phyloP scores from a whole-genome alignment of 768 basidiomycete species.

The Termitomyces sp. region DNA sequence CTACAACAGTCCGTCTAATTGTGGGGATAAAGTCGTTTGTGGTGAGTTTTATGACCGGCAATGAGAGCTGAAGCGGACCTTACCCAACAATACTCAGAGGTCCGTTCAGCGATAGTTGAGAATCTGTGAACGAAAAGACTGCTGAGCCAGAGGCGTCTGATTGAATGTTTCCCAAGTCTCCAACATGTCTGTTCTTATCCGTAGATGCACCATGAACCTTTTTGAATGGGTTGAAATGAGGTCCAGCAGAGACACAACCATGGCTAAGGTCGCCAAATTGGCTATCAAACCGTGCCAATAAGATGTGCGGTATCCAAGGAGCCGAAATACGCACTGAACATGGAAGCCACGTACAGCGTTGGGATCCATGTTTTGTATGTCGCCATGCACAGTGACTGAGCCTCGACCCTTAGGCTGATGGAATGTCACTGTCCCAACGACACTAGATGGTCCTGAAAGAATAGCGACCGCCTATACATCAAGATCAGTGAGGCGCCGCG shows the following conservation, averaged over 20 bases:
- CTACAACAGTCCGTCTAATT: conserved; percentile 60
- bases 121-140: conserved; percentile 52
- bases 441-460: conserved; percentile 53
- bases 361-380: conserved; percentile 53
- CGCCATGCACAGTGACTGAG: conserved; percentile 58
- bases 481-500: background rate
- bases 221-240: conserved; percentile 73
- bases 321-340: conserved; percentile 55
- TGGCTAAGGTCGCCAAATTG: conserved; percentile 55
- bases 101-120: conserved; percentile 61
- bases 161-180: conserved; percentile 72
- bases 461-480: conserved; percentile 36
- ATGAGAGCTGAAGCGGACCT: conserved; percentile 11
- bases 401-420: conserved; percentile 42
- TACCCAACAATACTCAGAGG: conserved; percentile 66
- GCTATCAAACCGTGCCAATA: conserved; percentile 10
- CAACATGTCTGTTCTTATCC: conserved; percentile 57
- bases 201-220: conserved; percentile 61
- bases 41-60: background rate
- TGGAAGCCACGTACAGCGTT: conserved; percentile 68
- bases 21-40: background rate
- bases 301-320: background rate
- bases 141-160: conserved; percentile 55
- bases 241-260: conserved; percentile 65
- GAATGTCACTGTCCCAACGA: conserved; percentile 63